Percentiles rank a stretch among this genome's conserved stretches.
phyloP scores from a whole-genome alignment of 768 basidiomycete genomes.

The Pluteus cervinus region DNA sequence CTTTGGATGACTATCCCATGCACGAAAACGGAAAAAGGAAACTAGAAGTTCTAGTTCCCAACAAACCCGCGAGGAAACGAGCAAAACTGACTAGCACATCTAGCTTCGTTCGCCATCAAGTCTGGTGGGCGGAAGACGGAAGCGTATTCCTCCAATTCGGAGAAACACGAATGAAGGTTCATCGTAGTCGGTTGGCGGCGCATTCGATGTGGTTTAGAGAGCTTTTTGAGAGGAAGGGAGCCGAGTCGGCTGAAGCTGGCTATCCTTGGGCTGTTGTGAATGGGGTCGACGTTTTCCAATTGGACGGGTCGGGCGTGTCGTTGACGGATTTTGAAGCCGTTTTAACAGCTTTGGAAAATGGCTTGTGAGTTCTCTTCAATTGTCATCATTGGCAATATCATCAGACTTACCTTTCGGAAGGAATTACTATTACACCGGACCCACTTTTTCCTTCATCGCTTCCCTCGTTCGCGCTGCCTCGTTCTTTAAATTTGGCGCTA shows the following conservation, averaged over 20 bases:
- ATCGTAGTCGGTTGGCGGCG: conserved; percentile 12
- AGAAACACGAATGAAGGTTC: conserved; percentile 10
- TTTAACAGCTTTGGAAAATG: conserved; percentile 15
- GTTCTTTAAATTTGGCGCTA: conserved; percentile 19
- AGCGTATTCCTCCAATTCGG: conserved; percentile 10
- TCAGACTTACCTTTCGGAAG: conserved; percentile 1
- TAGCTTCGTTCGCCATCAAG: no score
- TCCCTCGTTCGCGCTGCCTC: conserved; percentile 27
- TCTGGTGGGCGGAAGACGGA: conserved; percentile 14
- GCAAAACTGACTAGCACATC: no score
- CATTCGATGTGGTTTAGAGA: conserved; percentile 12
- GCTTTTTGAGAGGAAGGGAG: conserved; percentile 10
- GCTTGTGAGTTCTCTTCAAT: not conserved
- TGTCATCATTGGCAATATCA: not conserved
- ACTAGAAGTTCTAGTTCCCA: no score
- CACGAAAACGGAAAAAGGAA: no score
- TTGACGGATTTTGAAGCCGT: conserved; percentile 17
- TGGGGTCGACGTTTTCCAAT: conserved; percentile 17
- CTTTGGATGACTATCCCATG: no score
- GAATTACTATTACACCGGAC: conserved; percentile 16
- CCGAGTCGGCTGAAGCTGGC: no score
- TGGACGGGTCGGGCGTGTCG: conserved; percentile 18
- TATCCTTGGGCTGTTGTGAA: conserved; percentile 9
- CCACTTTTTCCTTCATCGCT: conserved; percentile 19
- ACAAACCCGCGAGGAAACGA: no score